A percentile compares a stretch with the other conserved stretches of the same genome.
Evolutionary conservation across 495 filamentous ascomycete genomes (phyloP).

Genomic region (Hypoxylon crocopeplum): DNA sequence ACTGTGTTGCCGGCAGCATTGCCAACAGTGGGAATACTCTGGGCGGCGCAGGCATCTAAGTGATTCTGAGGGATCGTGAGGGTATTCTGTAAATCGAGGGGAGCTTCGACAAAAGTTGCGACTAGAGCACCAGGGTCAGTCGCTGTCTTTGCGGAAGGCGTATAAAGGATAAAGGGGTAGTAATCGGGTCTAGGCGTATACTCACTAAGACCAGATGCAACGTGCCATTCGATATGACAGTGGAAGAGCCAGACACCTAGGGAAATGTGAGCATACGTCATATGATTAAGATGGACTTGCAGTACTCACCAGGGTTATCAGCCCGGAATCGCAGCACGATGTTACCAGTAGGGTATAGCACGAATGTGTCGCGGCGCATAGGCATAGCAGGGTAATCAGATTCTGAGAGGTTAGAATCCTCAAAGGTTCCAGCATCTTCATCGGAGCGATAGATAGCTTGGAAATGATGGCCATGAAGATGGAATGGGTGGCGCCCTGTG

Average conservation of each 20-base stretch:
- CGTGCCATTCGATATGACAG: slow-evolving; percentile 76
- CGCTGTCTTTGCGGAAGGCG: not conserved
- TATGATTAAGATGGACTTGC: not conserved
- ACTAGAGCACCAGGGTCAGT: slow-evolving; percentile 34
- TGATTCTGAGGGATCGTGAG: slow-evolving; percentile 70
- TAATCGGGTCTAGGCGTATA: not conserved
- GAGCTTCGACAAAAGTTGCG: slow-evolving; percentile 71
- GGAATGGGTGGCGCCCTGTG: slow-evolving; percentile 79
- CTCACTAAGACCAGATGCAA: slow-evolving; percentile 64
- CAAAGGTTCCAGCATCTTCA: slow-evolving; percentile 51
- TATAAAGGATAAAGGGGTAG: not conserved
- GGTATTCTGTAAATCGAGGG: slow-evolving; percentile 62
- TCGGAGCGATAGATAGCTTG: slow-evolving; percentile 63
- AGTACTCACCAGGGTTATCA: slow-evolving; percentile 69
- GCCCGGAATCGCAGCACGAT: slow-evolving; percentile 73
- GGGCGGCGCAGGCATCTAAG: slow-evolving; percentile 63
- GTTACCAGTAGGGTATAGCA: slow-evolving; percentile 61
- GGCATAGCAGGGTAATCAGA: slow-evolving; percentile 52
- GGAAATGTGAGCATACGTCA: not conserved
- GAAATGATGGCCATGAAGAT: slow-evolving; percentile 86
- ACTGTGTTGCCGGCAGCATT: slow-evolving; percentile 78
- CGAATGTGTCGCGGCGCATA: slow-evolving; percentile 63
- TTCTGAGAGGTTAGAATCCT: slow-evolving; percentile 50
- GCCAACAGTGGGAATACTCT: slow-evolving; percentile 58
- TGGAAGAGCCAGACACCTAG: slow-evolving; percentile 74